Evolutionary conservation across 495 filamentous ascomycete species (phyloP).

Genomic region (Glonium stellatum): DNA sequence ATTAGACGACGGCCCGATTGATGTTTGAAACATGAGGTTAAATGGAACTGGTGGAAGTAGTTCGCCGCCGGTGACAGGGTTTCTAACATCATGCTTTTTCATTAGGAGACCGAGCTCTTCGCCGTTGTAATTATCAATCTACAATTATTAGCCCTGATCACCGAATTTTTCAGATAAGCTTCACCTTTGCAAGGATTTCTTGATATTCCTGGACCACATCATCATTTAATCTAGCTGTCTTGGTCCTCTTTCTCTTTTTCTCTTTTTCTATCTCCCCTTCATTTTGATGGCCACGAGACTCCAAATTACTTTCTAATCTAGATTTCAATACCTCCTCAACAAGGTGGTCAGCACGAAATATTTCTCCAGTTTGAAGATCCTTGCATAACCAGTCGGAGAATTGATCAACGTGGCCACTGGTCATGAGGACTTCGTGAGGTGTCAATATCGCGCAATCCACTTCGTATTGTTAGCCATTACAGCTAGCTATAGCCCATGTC

Average conservation of each 20-base stretch:
- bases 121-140: conserved; percentile 64
- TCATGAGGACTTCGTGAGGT: conserved; percentile 87
- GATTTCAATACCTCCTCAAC: conserved; percentile 87
- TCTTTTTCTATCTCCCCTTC: conserved; percentile 44
- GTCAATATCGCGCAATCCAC: conserved; percentile 42
- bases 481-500: conserved; percentile 4
- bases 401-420: conserved; percentile 93
- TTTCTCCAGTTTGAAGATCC: conserved; percentile 94
- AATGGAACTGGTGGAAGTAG: conserved; percentile 59
- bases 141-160: conserved; percentile 1
- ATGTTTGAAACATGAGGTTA: conserved; percentile 71
- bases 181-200: conserved; percentile 57
- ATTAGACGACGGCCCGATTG: conserved; percentile 60
- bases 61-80: conserved; percentile 54
- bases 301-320: conserved; percentile 58
- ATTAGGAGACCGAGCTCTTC: conserved; percentile 61
- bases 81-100: conserved; percentile 58
- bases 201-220: conserved; percentile 59
- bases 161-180: not conserved
- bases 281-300: conserved; percentile 53
- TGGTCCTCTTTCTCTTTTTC: conserved; percentile 55
- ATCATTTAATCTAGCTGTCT: conserved; percentile 59
- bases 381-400: conserved; percentile 99
- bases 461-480: conserved; percentile 3
- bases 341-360: conserved; percentile 90